Evolutionary conservation across 2,329 filamentous ascomycete genomes (phyloP).

Genomic region (Sporothrix brasiliensis): DNA sequence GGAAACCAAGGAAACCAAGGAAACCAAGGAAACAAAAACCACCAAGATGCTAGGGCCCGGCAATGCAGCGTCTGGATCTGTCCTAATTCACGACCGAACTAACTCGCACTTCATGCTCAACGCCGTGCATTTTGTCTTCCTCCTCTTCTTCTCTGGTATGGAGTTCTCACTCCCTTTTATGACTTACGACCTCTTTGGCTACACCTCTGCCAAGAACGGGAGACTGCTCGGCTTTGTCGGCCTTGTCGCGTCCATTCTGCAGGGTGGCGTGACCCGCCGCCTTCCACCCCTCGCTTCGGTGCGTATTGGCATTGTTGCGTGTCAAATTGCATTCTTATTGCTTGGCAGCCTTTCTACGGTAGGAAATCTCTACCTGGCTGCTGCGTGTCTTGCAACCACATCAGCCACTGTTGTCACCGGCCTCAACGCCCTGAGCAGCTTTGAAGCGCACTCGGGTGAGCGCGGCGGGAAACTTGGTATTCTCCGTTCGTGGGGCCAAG

Average conservation of each 20-base stretch:
- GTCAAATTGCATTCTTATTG: constrained; percentile 77
- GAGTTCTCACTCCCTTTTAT: constrained; percentile 97
- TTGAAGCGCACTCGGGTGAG: constrained; percentile 80
- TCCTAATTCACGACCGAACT: constrained; percentile 56
- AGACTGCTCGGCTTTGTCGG: constrained; percentile 88
- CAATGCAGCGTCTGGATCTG: neutral
- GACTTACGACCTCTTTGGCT: constrained; percentile 91
- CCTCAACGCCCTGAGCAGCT: constrained; percentile 86
- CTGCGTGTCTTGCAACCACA: constrained; percentile 81
- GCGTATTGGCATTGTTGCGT: constrained; percentile 75
- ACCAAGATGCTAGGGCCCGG: constrained; percentile 51
- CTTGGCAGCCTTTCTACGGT: constrained; percentile 71
- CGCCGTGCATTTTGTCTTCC: constrained; percentile 81
- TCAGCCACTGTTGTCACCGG: constrained; percentile 94
- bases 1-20: too few relatives aligned
- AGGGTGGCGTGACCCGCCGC: constrained; percentile 86
- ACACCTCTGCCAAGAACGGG: constrained; percentile 78
- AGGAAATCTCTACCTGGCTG: constrained; percentile 74
- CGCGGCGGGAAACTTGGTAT: constrained; percentile 84
- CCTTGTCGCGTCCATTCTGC: constrained; percentile 85
- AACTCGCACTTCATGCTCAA: constrained; percentile 86
- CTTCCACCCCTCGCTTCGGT: constrained; percentile 80
- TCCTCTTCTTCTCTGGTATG: constrained; percentile 97
- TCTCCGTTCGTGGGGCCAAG: constrained; percentile 79
- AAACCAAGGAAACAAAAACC: constrained; percentile 41